Base-by-base conservation (phyloP, 2,329 filamentous ascomycete genomes). In the Moelleriella libera region DNA sequence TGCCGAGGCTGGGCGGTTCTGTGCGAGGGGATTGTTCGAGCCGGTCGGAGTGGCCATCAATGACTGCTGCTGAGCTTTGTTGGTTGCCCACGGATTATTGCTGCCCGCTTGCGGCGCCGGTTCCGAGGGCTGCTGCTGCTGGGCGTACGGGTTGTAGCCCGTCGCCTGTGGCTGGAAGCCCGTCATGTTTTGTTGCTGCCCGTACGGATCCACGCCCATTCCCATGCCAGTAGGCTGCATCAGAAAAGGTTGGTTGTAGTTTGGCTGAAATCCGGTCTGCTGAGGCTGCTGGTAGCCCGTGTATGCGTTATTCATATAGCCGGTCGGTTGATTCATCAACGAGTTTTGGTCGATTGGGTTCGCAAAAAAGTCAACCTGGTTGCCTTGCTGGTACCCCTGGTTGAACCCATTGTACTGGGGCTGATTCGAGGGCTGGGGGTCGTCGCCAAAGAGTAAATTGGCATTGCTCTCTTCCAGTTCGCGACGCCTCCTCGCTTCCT, bases 21-120 rank as follows among this genome's bases (percentile, higher is more conserved):
- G 76, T 10, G 92, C 90, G 60, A 98, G 98, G 2, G 92, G 92
- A 62, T 98, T 98, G 71, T 98, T 98, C 12, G 92, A 97, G 44
- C 92, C 92, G 3, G 92, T 98, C 4, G 86, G 83, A 60, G 88
- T 84, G 5, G 88, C 85, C 60, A 85, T 82, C 52, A 96, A 67
- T 2, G 80, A 70, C 43, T 68, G 63, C 50, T 77, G 71, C 52
- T 76, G 76, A 51, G 68, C 72, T 53, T 72, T 74, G 55, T 71
- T 75, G 30, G 74, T 76, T 29, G 87, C 85, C 87, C 90, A 98
- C 0, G 92, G 92, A 63, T 98, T 98, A 69, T 97, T 94, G 64
- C 80, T 94, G 37, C 88, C 89, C 29, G 89, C 72, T 52, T 87
- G 83, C 21, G 82, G 71, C 21, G 77, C 72, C 45, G 77, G 70